Evolutionary conservation across 441 rosid genomes (phyloP).

Genomic region (Mallotus repandus): DNA sequence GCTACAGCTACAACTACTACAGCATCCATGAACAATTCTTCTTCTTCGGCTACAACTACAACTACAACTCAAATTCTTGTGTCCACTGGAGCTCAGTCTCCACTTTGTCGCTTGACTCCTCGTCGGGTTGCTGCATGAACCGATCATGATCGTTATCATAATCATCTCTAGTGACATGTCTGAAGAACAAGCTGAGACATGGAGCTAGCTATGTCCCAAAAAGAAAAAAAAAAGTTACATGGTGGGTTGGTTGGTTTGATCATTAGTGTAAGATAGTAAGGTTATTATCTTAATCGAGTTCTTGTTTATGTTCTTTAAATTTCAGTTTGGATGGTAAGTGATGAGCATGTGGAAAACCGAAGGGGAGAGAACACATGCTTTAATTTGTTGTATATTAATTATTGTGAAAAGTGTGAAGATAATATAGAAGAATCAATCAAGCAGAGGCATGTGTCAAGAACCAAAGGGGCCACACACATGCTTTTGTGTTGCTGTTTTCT

Average conservation of each 20-base stretch:
- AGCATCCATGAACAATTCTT: constrained; percentile 22
- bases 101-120: constrained; percentile 43
- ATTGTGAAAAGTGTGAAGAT: neutral
- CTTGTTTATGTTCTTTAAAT: neutral
- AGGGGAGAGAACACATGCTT: constrained; percentile 22
- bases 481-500: neutral
- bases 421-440: neutral
- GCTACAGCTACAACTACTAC: constrained; percentile 1
- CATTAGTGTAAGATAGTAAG: neutral
- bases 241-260: neutral
- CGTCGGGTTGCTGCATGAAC: constrained; percentile 45
- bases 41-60: neutral
- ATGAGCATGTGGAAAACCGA: constrained; percentile 37
- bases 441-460: neutral
- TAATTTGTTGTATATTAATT: constrained; percentile 11
- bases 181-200: constrained; percentile 36
- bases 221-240: no score
- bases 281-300: neutral
- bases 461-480: constrained; percentile 23
- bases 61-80: constrained; percentile 38
- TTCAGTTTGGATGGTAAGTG: constrained; percentile 11
- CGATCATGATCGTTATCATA: neutral
- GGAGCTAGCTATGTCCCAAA: constrained; percentile 6
- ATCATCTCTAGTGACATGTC: constrained; percentile 10
- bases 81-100: constrained; percentile 56